Percentiles rank a stretch among this genome's conserved stretches.
Conservation (phyloP, 176 grass and related monocot genomes). For the Oryza brachyantha region DNA sequence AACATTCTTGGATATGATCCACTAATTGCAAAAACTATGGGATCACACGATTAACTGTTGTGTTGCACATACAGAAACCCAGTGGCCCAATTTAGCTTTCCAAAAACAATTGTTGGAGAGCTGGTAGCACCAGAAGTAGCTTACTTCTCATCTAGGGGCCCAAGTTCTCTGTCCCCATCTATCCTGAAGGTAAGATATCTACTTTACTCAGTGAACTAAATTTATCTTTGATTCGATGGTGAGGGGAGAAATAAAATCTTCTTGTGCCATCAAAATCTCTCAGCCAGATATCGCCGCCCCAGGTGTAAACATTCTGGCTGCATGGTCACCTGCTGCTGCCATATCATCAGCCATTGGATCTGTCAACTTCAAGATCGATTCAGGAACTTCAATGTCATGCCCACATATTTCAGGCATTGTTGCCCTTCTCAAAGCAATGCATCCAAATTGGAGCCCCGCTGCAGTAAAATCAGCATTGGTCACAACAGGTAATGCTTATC, state of each 20-base stretch:
- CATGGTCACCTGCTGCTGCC: slow-evolving; percentile 76
- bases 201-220: background rate
- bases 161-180: slow-evolving; percentile 81
- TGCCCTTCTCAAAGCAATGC: slow-evolving; percentile 80
- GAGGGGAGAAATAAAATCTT: background rate
- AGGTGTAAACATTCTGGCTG: slow-evolving; percentile 94
- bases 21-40: background rate
- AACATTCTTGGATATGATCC: background rate
- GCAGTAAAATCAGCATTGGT: slow-evolving; percentile 89
- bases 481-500: slow-evolving; percentile 61
- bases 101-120: slow-evolving; percentile 71
- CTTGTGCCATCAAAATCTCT: slow-evolving; percentile 7
- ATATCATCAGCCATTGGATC: slow-evolving; percentile 52
- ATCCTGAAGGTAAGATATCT: slow-evolving; percentile 67
- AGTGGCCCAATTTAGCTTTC: slow-evolving; percentile 53
- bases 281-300: slow-evolving; percentile 89
- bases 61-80: slow-evolving; percentile 54
- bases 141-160: slow-evolving; percentile 90
- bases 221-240: background rate
- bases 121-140: slow-evolving; percentile 88
- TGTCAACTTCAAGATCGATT: slow-evolving; percentile 83
- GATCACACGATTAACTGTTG: background rate
- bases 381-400: slow-evolving; percentile 95
- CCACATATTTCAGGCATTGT: slow-evolving; percentile 72
- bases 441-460: slow-evolving; percentile 89